A percentile compares a stretch with the other conserved stretches of the same genome.
These are phyloP conservation scores for Dipteronia dyeriana DNA, from an alignment of 345 rosid species.

Conservation along the genomic window DNA sequence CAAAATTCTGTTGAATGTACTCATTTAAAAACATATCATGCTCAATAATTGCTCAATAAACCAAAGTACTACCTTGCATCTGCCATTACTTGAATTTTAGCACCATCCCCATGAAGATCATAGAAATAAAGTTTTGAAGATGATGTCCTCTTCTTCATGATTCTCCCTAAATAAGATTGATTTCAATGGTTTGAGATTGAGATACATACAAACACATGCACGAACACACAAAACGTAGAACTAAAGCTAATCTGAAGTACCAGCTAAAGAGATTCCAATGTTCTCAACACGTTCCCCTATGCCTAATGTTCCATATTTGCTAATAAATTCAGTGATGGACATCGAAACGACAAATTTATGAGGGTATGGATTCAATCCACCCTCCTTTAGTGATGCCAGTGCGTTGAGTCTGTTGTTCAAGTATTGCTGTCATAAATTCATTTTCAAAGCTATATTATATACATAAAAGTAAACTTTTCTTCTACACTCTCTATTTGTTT, in stretches of 20 bases:
- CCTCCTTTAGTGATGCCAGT: neutral
- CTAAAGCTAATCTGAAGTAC: neutral
- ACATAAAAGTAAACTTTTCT: neutral
- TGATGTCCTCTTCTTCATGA: neutral
- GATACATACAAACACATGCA: neutral
- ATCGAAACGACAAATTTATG: neutral
- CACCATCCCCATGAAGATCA: slow-evolving; percentile 3
- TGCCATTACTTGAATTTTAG: slow-evolving; percentile 4
- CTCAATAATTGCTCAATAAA: too few relatives aligned
- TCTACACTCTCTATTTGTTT: neutral
- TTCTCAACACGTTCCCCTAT: slow-evolving; percentile 1
- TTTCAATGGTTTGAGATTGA: neutral
- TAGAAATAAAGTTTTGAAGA: slow-evolving; percentile 7
- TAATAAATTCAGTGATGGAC: neutral
- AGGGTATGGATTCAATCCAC: neutral
- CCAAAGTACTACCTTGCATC: slow-evolving; percentile 4
- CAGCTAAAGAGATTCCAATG: slow-evolving; percentile 4
- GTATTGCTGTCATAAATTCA: neutral
- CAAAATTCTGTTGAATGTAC: too few relatives aligned
- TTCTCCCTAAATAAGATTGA: slow-evolving; percentile 2
- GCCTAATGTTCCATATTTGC: slow-evolving; percentile 2
- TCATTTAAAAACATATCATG: too few relatives aligned
- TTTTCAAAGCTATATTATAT: neutral
- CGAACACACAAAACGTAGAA: neutral
- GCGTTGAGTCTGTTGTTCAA: neutral